Evolutionary conservation across 164 flowering plant species (phyloP), one percentile per base, ranked within the genome.

Genomic region (Vitis labrusca): DNA sequence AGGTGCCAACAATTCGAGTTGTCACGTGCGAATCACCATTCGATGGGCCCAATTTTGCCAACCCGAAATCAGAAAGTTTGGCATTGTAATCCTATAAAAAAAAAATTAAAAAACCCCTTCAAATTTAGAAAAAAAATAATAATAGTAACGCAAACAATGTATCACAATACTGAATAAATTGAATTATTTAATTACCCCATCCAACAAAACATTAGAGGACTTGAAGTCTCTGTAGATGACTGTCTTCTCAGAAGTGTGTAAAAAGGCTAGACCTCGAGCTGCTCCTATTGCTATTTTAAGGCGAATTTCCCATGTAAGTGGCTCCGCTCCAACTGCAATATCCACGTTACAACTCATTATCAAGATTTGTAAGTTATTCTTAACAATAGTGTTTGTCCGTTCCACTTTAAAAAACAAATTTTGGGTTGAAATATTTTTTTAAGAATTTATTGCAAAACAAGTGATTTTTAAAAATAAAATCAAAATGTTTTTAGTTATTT

Each of bases 51-150:
- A 73, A 5, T 69, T 82, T 87, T 1, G 91, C 91, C 29, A 86
- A 66, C 49, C 93, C 91, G 66, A 86, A 89, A 68, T 86, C 91
- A 0, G 93, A 85, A 17, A 89, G 75, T 53, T 89, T 89, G 8
- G 93, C 79, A 37, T 78, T 80, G 37, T 32, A 87, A 10, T 68
- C 65, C 92, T 86, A 57, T 7, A 7, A 53, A 51, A 5, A 54
- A 59, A 16, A 52, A 49, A 19, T 1, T 19, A 19, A 52, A 6
- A 32, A 32, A 32, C 0, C 44, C 44, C 29, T 7, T 13, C 13
- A 10, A 19, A 32, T 32, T 32, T 50, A 66, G 49, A 48, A n/a
- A n/a, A 56, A 2, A 9, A 1, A 19, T 51, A 8, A 23, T 44
- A 23, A 2, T 16, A 32, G 54, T 50, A 66, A 10, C 3, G 29